Evolutionary conservation across 345 rosid genomes (phyloP).

Genomic region (Bretschneidera sinensis): DNA sequence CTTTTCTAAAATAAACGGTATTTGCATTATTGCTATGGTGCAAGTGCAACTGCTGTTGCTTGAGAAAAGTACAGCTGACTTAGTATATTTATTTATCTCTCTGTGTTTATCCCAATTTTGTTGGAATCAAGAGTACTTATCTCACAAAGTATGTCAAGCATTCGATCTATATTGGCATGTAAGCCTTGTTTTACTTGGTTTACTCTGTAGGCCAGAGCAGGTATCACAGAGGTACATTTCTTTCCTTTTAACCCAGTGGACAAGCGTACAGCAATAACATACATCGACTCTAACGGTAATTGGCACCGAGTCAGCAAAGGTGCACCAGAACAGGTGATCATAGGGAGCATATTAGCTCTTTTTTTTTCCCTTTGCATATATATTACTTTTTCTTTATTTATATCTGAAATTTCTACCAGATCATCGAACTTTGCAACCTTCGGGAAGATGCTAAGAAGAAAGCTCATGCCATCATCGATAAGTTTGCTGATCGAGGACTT

Average conservation of each 20-base stretch:
- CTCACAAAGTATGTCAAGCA: no score
- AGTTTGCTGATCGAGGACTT: conserved; percentile 83
- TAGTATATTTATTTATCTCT: no score
- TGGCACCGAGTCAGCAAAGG: conserved; percentile 90
- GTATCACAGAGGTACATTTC: conserved; percentile 71
- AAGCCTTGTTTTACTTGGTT: background rate
- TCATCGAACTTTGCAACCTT: conserved; percentile 66
- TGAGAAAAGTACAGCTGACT: no score
- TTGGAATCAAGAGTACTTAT: no score
- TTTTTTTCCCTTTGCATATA: background rate
- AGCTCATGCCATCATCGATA: conserved; percentile 74
- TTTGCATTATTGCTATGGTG: no score
- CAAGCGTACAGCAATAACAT: conserved; percentile 85
- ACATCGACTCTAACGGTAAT: conserved; percentile 49
- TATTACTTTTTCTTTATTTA: background rate
- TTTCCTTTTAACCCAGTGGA: conserved; percentile 86
- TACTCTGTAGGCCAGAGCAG: conserved; percentile 56
- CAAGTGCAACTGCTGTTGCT: no score
- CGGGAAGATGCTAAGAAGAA: conserved; percentile 55
- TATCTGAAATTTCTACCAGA: conserved; percentile 25
- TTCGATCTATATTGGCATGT: no score
- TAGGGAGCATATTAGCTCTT: background rate
- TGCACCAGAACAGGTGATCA: conserved; percentile 72
- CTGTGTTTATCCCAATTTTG: no score
- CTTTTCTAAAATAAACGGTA: background rate